phyloP scores from a whole-genome alignment of 352 stramenopile species.

The Pythium aristosporum region DNA sequence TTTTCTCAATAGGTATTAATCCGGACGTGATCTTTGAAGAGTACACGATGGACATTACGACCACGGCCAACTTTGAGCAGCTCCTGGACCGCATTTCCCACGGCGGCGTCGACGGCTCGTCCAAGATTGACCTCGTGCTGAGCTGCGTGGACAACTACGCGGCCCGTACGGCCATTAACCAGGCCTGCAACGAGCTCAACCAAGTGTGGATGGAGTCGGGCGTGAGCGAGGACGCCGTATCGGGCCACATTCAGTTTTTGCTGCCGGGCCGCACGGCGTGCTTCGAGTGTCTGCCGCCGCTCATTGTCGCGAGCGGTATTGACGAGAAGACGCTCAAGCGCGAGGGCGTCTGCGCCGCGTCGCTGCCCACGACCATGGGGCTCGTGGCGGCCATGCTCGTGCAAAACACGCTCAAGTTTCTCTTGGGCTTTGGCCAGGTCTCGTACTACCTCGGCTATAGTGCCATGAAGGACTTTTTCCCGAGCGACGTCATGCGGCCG shows the following conservation, averaged over 20 bases:
- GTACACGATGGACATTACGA: constrained; percentile 89
- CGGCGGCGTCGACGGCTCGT: constrained; percentile 54
- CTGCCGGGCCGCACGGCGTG: constrained; percentile 83
- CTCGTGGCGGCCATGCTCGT: constrained; percentile 85
- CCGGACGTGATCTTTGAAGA: constrained; percentile 87
- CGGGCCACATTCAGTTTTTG: constrained; percentile 88
- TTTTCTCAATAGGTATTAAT: constrained; percentile 65
- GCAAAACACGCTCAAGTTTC: constrained; percentile 88
- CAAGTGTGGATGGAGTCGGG: constrained; percentile 90
- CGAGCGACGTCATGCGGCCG: constrained; percentile 71
- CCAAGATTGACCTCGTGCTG: constrained; percentile 79
- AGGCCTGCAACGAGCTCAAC: constrained; percentile 86
- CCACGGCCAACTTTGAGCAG: constrained; percentile 81
- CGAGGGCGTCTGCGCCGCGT: constrained; percentile 87
- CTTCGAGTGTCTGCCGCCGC: constrained; percentile 87
- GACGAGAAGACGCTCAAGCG: constrained; percentile 87
- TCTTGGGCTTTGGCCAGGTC: constrained; percentile 82
- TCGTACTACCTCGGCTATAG: constrained; percentile 90
- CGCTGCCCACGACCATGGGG: constrained; percentile 88
- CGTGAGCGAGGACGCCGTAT: constrained; percentile 89
- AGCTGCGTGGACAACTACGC: constrained; percentile 92
- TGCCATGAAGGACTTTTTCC: constrained; percentile 88
- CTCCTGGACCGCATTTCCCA: constrained; percentile 74
- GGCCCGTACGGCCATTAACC: constrained; percentile 83
- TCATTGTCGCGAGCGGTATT: constrained; percentile 85